These are phyloP conservation scores for Rhodomyrtus psidioides DNA, from an alignment of 441 rosid species.

Conservation along the genomic window DNA sequence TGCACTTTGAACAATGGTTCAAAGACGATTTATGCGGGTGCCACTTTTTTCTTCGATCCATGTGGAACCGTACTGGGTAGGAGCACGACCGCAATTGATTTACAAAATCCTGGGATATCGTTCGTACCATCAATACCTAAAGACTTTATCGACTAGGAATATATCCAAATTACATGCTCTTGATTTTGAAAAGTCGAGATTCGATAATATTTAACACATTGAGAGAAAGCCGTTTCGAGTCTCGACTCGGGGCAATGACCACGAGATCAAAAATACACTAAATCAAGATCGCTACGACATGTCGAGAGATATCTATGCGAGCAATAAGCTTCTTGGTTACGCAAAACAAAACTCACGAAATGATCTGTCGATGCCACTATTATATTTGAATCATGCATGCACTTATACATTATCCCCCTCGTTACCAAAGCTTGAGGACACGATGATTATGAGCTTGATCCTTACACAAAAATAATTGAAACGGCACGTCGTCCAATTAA, in stretches of 20 bases:
- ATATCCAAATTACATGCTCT: no score
- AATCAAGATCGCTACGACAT: neutral
- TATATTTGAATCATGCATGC: neutral
- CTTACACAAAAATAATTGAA: neutral
- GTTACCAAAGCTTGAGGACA: neutral
- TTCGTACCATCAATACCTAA: no score
- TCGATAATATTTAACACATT: neutral
- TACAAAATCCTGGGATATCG: neutral
- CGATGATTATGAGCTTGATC: neutral
- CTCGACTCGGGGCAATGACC: fast-evolving
- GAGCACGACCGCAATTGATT: fast-evolving
- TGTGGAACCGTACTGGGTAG: neutral
- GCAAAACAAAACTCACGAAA: neutral
- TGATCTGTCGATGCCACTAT: neutral
- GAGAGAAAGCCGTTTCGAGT: neutral
- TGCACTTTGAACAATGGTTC: fast-evolving
- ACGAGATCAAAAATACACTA: neutral
- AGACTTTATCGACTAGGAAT: no score
- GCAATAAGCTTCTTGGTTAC: neutral
- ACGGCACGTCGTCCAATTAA: neutral
- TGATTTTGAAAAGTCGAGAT: neutral
- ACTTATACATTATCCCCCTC: neutral
- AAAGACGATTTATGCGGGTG: fast-evolving
- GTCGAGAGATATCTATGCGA: neutral
- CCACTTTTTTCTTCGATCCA: neutral